These are phyloP conservation scores for Strobilomyces confusus DNA, from an alignment of 768 basidiomycete genomes.

Conservation along the genomic window DNA sequence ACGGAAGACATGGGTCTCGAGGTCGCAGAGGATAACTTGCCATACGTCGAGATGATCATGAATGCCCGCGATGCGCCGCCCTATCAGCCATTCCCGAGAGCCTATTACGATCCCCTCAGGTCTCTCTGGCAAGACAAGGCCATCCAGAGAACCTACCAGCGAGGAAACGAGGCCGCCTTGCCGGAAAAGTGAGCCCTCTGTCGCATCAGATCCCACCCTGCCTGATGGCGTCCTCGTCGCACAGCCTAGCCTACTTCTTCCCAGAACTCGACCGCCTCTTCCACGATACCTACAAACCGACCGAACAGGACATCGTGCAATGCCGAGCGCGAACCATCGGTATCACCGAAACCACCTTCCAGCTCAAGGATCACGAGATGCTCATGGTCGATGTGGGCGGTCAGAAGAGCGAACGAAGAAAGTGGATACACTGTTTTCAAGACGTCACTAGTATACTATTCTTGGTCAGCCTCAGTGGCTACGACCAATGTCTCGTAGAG, in stretches of 20 bases:
- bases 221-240: not conserved
- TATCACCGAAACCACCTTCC: conserved; percentile 85
- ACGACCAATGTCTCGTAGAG: conserved; percentile 91
- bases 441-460: conserved; percentile 93
- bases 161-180: conserved; percentile 87
- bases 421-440: conserved; percentile 95
- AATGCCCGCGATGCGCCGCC: conserved; percentile 70
- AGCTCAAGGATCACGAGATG: conserved; percentile 75
- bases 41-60: conserved; percentile 60
- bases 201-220: not conserved
- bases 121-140: conserved; percentile 73
- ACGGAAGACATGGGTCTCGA: conserved; percentile 87
- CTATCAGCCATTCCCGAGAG: conserved; percentile 71
- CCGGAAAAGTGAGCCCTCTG: conserved; percentile 74
- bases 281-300: conserved; percentile 63
- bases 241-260: conserved; percentile 74
- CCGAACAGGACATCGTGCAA: conserved; percentile 84
- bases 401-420: conserved; percentile 88
- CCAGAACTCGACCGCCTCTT: conserved; percentile 78
- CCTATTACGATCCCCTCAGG: conserved; percentile 64
- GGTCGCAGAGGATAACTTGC: conserved; percentile 57
- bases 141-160: conserved; percentile 68
- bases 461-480: conserved; percentile 86
- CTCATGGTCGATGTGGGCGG: conserved; percentile 93
- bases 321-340: conserved; percentile 86